These are phyloP conservation scores for Colletotrichum sp. DNA, from an alignment of 2,329 filamentous ascomycete species.

Conservation along the genomic window DNA sequence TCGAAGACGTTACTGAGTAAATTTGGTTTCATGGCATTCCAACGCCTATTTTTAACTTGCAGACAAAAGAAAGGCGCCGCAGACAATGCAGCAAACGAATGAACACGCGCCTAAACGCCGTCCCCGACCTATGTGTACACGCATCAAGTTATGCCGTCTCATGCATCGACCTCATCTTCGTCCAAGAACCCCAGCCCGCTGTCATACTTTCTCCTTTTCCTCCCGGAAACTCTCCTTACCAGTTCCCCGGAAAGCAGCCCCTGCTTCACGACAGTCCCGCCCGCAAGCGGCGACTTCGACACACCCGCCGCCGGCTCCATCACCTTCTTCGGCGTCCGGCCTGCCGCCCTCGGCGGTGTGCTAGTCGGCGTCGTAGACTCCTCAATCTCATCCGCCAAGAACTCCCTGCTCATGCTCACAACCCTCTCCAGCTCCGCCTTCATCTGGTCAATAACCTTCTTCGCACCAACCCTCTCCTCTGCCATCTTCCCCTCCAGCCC, in stretches of 20 bases:
- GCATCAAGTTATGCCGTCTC: not conserved
- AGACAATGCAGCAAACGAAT: not conserved
- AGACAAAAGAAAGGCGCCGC: not conserved
- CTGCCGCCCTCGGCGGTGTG: not conserved
- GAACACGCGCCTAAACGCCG: constrained; percentile 4
- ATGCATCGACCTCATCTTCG: constrained; percentile 51
- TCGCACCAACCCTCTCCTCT: constrained; percentile 44
- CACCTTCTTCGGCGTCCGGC: not conserved
- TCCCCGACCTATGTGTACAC: not conserved
- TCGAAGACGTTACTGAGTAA: not conserved
- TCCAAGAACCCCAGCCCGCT: constrained; percentile 61
- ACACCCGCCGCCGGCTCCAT: not conserved
- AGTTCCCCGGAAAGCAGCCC: constrained; percentile 31
- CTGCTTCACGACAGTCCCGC: constrained; percentile 23
- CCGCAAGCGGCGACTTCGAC: constrained; percentile 19
- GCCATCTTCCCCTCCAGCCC: constrained; percentile 39
- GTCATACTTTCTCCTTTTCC: constrained; percentile 55
- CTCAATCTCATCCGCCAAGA: constrained; percentile 36
- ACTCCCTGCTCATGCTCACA: constrained; percentile 49
- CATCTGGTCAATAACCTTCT: constrained; percentile 53
- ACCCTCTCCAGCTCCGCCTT: constrained; percentile 56
- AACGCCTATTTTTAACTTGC: not conserved
- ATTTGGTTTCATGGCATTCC: not conserved
- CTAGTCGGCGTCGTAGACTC: not conserved
- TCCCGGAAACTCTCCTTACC: constrained; percentile 34